phyloP scores from a whole-genome alignment of 2,329 filamentous ascomycete genomes.

The Colletotrichum sp. region DNA sequence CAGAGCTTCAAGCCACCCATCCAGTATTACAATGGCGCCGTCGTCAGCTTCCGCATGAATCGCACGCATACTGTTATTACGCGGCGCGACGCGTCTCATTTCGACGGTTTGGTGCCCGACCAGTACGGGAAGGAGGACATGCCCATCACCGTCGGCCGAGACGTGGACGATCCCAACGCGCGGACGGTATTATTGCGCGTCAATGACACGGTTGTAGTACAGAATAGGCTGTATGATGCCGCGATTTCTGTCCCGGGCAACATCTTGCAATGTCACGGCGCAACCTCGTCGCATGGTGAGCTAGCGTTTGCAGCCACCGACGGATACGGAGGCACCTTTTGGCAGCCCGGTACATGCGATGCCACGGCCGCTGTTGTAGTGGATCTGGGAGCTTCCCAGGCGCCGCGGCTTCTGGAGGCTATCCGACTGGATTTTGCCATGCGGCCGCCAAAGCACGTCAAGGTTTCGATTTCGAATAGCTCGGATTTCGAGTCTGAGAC shows the following conservation, averaged over 20 bases:
- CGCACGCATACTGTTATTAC: slow-evolving; percentile 27
- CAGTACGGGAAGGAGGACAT: not conserved
- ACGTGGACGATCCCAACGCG: not conserved
- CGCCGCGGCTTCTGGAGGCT: not conserved
- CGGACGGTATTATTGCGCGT: not conserved
- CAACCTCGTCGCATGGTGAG: not conserved
- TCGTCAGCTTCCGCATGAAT: slow-evolving; percentile 27
- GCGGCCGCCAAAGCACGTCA: not conserved
- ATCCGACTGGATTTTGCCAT: not conserved
- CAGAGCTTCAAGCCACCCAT: slow-evolving; percentile 46
- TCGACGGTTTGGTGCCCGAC: not conserved
- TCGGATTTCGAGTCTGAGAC: not conserved
- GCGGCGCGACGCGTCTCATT: not conserved
- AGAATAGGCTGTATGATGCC: not conserved
- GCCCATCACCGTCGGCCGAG: not conserved
- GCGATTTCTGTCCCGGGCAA: not conserved
- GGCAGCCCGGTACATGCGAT: not conserved
- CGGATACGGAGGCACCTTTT: not conserved
- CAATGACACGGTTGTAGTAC: not conserved
- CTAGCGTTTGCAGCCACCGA: not conserved
- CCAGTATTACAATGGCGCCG: slow-evolving; percentile 34
- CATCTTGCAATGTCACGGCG: not conserved
- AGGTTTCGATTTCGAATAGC: not conserved
- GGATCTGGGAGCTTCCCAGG: not conserved
- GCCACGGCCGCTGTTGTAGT: not conserved